These are phyloP conservation scores for Chlorella sp. DNA, from an alignment of 139 green algal genomes.

Conservation along the genomic window DNA sequence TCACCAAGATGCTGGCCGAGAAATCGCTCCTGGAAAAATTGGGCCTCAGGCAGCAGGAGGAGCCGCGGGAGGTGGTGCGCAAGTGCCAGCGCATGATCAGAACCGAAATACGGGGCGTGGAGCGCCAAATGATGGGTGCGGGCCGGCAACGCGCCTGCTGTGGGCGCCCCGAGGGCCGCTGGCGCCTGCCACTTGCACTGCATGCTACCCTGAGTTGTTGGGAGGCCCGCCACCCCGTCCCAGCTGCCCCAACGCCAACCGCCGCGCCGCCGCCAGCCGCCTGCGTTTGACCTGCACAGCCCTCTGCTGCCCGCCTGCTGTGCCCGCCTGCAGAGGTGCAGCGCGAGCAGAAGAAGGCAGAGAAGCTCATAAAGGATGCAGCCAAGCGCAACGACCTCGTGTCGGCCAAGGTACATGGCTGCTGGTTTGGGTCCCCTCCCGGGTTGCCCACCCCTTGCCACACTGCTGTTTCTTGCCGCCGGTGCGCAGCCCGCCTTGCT, in stretches of 20 bases:
- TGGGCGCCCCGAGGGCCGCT: neutral
- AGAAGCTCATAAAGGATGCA: conserved; percentile 78
- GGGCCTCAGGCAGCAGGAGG: conserved; percentile 33
- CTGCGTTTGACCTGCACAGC: too few relatives aligned
- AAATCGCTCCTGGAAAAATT: neutral
- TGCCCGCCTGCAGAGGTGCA: conserved; percentile 63
- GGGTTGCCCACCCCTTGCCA: too few relatives aligned
- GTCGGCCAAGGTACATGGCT: conserved; percentile 54
- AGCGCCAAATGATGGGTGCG: conserved; percentile 44
- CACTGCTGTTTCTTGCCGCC: too few relatives aligned
- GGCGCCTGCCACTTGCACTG: too few relatives aligned
- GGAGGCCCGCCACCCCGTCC: too few relatives aligned
- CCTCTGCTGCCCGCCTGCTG: too few relatives aligned
- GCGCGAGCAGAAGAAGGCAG: conserved; percentile 81
- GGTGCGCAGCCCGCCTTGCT: too few relatives aligned
- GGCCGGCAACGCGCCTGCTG: neutral
- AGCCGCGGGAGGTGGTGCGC: conserved; percentile 61
- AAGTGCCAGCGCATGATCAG: conserved; percentile 55
- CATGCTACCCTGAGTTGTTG: too few relatives aligned
- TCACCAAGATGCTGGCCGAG: neutral
- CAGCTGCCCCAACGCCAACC: too few relatives aligned
- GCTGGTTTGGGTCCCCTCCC: neutral
- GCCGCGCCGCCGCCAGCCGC: neutral
- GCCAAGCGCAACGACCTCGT: conserved; percentile 82
- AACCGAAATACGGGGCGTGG: conserved; percentile 35